phyloP scores from a whole-genome alignment of 1,284 basidiomycete species.

The Puccinia novopanici region DNA sequence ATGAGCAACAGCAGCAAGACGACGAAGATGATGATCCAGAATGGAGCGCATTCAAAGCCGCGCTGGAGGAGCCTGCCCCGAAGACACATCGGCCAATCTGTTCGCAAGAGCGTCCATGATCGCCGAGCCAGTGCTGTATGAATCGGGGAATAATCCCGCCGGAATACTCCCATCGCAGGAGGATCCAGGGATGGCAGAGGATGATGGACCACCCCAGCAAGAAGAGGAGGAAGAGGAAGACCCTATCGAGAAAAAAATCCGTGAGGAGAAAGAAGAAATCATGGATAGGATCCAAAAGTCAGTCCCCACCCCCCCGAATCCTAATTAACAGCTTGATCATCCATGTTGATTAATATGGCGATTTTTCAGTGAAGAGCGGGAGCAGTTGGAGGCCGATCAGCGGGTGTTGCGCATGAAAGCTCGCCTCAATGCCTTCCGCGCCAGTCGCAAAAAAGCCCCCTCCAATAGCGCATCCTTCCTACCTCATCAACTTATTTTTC shows the following conservation, averaged over 20 bases:
- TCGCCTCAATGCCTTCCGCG: conserved; percentile 45
- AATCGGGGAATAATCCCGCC: conserved; percentile 53
- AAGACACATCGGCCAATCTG: conserved; percentile 60
- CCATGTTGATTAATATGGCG: not conserved
- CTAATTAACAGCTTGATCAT: not conserved
- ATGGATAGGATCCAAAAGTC: conserved; percentile 50
- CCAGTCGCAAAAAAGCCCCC: conserved; percentile 21
- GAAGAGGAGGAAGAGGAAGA: conserved; percentile 73
- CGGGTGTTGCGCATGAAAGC: conserved; percentile 48
- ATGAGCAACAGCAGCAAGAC: not conserved
- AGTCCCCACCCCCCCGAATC: not conserved
- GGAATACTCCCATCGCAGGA: conserved; percentile 40
- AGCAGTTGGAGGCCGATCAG: conserved; percentile 50
- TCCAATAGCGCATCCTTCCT: not conserved
- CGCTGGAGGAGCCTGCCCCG: conserved; percentile 72
- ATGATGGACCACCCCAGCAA: conserved; percentile 76
- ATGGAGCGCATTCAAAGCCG: conserved; percentile 48
- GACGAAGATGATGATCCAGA: conserved; percentile 43
- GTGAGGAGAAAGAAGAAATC: conserved; percentile 52
- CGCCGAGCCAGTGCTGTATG: conserved; percentile 51
- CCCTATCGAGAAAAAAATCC: conserved; percentile 66
- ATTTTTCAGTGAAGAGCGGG: conserved; percentile 39
- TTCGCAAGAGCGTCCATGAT: conserved; percentile 56
- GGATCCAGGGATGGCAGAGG: not conserved
- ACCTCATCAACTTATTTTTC: not conserved